These are phyloP conservation scores for Craspedostauros australis DNA, from an alignment of 108 stramenopile species.

Conservation along the genomic window DNA sequence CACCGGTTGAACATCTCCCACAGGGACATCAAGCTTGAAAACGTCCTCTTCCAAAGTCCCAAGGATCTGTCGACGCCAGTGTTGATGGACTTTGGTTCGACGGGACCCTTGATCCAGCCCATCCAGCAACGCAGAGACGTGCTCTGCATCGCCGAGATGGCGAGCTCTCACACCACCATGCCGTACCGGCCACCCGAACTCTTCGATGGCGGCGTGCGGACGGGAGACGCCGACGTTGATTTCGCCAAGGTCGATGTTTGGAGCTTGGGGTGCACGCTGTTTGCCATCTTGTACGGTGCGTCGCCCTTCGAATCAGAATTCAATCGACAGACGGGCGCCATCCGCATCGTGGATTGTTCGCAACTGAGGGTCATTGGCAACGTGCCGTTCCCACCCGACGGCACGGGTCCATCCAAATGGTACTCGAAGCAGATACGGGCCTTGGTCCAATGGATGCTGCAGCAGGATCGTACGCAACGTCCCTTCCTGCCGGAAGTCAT, in stretches of 20 bases:
- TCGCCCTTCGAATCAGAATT: constrained; percentile 77
- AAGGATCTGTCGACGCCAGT: constrained; percentile 7
- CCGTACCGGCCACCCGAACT: constrained; percentile 83
- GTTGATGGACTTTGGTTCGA: constrained; percentile 64
- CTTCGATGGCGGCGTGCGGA: constrained; percentile 66
- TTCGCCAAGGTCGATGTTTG: constrained; percentile 78
- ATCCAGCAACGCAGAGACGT: constrained; percentile 9
- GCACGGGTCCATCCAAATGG: constrained; percentile 18
- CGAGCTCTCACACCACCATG: constrained; percentile 62
- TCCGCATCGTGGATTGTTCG: constrained; percentile 65
- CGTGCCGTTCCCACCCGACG: constrained; percentile 18
- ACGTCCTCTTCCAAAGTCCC: constrained; percentile 42
- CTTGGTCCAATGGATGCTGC: constrained; percentile 24
- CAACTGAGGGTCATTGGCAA: constrained; percentile 36
- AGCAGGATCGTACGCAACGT: constrained; percentile 22
- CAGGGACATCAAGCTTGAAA: constrained; percentile 82
- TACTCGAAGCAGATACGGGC: constrained; percentile 23
- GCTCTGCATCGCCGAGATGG: constrained; percentile 39
- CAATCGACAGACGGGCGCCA: constrained; percentile 15
- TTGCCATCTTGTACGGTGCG: constrained; percentile 73
- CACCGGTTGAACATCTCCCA: constrained; percentile 60
- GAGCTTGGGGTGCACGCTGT: constrained; percentile 69
- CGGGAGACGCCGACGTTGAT: constrained; percentile 37
- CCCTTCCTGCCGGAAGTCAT: constrained; percentile 24
- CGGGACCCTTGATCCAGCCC: constrained; percentile 35